Percentiles rank a stretch among this genome's conserved stretches.
Evolutionary conservation across 2,329 filamentous ascomycete genomes (phyloP).

Genomic region (Sporothrix schenckii): DNA sequence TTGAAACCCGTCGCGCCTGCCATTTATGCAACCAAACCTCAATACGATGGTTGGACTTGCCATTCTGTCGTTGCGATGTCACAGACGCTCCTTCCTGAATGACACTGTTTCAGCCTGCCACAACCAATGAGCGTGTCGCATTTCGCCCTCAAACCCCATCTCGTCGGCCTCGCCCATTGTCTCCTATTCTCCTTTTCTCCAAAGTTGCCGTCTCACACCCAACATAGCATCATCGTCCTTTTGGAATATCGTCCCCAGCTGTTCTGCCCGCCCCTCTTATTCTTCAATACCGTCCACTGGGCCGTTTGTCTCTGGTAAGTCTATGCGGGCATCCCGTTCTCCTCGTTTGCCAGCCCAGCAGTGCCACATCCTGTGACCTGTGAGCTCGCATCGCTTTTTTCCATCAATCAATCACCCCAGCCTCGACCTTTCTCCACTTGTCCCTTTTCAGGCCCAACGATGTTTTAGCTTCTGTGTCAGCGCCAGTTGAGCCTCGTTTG

Average conservation of each 20-base stretch:
- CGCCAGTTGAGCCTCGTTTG: constrained; percentile 10
- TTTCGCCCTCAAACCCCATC: not conserved
- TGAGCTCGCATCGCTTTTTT: not conserved
- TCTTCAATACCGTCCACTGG: not conserved
- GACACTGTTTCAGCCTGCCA: constrained; percentile 23
- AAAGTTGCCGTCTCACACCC: constrained; percentile 2
- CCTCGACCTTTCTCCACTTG: not conserved
- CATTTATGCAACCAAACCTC: constrained; percentile 18
- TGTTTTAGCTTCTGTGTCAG: constrained; percentile 26
- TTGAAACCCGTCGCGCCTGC: constrained; percentile 25
- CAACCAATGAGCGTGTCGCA: constrained; percentile 14
- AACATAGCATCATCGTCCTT: not conserved
- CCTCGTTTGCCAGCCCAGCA: not conserved
- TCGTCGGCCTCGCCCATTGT: not conserved
- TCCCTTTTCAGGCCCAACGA: not conserved
- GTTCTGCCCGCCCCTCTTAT: not conserved
- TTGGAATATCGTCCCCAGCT: not conserved
- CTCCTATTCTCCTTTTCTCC: constrained; percentile 8
- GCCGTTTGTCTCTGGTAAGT: not conserved
- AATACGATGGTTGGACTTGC: constrained; percentile 1
- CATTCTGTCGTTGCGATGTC: constrained; percentile 7
- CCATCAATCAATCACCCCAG: not conserved
- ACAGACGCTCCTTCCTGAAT: constrained; percentile 23
- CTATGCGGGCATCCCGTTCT: not conserved
- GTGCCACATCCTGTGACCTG: not conserved